Base-by-base conservation (phyloP, 169 alveolate genomes). In the Miamiensis avidus region DNA sequence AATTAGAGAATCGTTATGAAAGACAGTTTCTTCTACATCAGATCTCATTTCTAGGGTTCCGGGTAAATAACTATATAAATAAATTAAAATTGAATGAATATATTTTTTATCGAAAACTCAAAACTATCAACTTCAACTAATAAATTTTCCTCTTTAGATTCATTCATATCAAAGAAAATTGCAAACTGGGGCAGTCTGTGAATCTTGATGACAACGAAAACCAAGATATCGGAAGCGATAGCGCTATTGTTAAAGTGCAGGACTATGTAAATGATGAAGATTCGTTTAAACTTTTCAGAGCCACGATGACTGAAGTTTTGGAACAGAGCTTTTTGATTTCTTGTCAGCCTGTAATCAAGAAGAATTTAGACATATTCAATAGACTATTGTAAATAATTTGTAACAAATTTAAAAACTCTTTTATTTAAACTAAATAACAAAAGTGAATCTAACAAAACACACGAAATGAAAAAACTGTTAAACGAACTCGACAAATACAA, bases 251-350 rank as follows among this genome's bases (percentile, higher is more conserved):
- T 49, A 4, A 20, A 11, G 69, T 49, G 4, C 20, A 4, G 20
- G 69, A 49, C 4, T 49, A 49, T 4, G 69, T 49, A 11, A 49
- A 4, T 4, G 84, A 79, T 65, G 84, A 79, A 32, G 76, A 79
- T 79, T 69, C 84, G 0, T 79, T 79, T 79, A 79, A 79, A 65
- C 31, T 79, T 79, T 34, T 79, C 25, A 65, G 29, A 20, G 84
- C 84, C 4, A 49, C 76, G 34, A 34, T 49, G 33, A 49, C 74
- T 28, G 84, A 79, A 79, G 84, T 79, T 64, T 49, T 79, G n/a
- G 84, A 79, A 49, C 76, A 69, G 1, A 79, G 64, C n/a, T 79
- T 79, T 64, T 30, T 79, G 11, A 65, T 79, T n/a, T 34, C 76
- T 32, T 79, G 77, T 20, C 64, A 49, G 25, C 84, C 84, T 79